Evolutionary conservation across 352 stramenopile genomes (phyloP).

Genomic region (Phytophthora europaea): DNA sequence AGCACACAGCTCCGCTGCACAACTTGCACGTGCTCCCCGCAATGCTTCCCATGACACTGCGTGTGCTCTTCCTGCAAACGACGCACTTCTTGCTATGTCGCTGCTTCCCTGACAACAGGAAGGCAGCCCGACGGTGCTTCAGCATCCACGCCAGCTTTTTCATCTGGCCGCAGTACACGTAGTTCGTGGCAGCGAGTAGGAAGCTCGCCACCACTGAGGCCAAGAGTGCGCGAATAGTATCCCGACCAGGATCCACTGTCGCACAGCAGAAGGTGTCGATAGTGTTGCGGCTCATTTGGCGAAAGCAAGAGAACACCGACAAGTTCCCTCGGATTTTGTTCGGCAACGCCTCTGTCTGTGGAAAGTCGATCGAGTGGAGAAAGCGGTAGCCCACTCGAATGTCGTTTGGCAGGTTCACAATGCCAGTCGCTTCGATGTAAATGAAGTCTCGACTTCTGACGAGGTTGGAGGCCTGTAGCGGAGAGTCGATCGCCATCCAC

Average conservation of each 20-base stretch:
- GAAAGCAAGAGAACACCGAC: slow-evolving; percentile 50
- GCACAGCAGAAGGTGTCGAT: slow-evolving; percentile 46
- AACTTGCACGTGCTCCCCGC: slow-evolving; percentile 34
- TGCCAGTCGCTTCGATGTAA: slow-evolving; percentile 1
- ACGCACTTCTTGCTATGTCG: slow-evolving; percentile 16
- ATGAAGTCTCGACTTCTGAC: slow-evolving; percentile 4
- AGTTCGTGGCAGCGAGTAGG: slow-evolving; percentile 41
- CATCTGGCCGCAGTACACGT: slow-evolving; percentile 59
- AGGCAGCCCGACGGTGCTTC: slow-evolving; percentile 14
- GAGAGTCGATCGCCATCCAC: slow-evolving; percentile 40
- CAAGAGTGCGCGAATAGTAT: slow-evolving; percentile 39
- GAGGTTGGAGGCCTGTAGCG: slow-evolving; percentile 13
- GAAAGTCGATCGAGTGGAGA: slow-evolving; percentile 46
- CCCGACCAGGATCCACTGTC: slow-evolving; percentile 32
- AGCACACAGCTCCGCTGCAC: slow-evolving; percentile 41
- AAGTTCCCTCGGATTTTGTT: slow-evolving; percentile 44
- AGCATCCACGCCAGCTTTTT: slow-evolving; percentile 64
- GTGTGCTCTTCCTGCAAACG: slow-evolving; percentile 37
- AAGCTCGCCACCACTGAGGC: slow-evolving; percentile 33
- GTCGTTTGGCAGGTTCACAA: not conserved
- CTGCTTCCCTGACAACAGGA: slow-evolving; percentile 7
- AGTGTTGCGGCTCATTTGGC: slow-evolving; percentile 41
- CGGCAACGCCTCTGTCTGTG: slow-evolving; percentile 34
- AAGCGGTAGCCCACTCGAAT: not conserved
- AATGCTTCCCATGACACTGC: slow-evolving; percentile 27